These are phyloP conservation scores for Pyrenophora seminiperda DNA, from an alignment of 2,329 filamentous ascomycete genomes.

Conservation along the genomic window DNA sequence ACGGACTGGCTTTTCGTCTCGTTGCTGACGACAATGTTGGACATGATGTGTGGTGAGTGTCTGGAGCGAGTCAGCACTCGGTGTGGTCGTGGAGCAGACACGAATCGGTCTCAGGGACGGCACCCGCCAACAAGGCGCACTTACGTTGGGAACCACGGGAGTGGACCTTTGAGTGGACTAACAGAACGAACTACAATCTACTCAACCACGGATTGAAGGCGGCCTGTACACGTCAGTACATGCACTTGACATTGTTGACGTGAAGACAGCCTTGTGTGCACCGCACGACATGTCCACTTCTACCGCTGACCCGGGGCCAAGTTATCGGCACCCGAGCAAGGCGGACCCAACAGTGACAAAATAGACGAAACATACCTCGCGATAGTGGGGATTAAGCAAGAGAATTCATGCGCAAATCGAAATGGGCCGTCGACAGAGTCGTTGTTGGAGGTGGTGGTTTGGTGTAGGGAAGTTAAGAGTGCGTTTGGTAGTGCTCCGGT, in stretches of 20 bases:
- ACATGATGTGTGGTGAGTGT: constrained; percentile 22
- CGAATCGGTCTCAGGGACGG: constrained; percentile 11
- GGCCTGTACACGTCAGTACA: constrained; percentile 18
- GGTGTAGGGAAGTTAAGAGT: background rate
- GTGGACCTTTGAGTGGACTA: constrained; percentile 6
- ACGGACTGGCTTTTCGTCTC: constrained; percentile 60
- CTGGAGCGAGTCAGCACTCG: constrained; percentile 20
- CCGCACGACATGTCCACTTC: constrained; percentile 17
- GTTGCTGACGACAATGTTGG: constrained; percentile 59
- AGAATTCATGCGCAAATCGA: background rate
- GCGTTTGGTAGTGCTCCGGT: background rate
- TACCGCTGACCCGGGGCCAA: constrained; percentile 20
- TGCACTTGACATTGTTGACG: constrained; percentile 8
- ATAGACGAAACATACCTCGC: constrained; percentile 16
- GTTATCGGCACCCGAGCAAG: constrained; percentile 17
- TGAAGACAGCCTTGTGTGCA: constrained; percentile 13
- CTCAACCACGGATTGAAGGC: constrained; percentile 23
- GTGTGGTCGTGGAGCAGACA: constrained; percentile 17
- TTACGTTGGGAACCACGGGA: constrained; percentile 13
- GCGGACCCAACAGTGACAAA: background rate
- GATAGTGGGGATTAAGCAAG: background rate
- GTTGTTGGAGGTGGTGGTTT: background rate
- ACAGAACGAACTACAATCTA: constrained; percentile 11
- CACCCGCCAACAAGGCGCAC: constrained; percentile 21
- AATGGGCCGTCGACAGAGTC: background rate